Evolutionary conservation across 2,329 filamentous ascomycete species (phyloP).

Genomic region (Coniochaeta sp.): DNA sequence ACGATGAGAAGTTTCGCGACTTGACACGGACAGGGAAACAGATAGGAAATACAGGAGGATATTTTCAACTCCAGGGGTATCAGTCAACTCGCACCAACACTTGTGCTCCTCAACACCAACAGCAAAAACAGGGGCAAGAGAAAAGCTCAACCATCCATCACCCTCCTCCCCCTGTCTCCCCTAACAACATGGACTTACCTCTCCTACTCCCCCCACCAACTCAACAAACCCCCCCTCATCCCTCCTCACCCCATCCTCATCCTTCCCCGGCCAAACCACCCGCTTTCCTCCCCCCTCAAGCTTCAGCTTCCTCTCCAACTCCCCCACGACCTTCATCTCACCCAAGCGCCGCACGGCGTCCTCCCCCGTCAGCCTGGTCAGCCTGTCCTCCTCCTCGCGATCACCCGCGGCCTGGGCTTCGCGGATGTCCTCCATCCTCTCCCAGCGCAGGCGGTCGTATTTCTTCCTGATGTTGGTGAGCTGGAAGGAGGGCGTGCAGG

Average conservation of each 20-base stretch:
- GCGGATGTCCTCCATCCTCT: conserved; percentile 36
- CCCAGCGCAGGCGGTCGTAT: conserved; percentile 5
- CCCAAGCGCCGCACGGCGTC: conserved; percentile 6
- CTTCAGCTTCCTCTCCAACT: background rate
- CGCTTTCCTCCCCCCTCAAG: background rate
- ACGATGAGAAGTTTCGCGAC: too few species aligned
- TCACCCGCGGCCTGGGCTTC: conserved; percentile 39
- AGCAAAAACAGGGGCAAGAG: too few species aligned
- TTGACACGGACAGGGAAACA: too few species aligned
- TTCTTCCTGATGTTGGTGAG: conserved; percentile 5
- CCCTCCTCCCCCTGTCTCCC: too few species aligned
- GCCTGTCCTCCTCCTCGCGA: conserved; percentile 12
- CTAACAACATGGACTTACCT: too few species aligned
- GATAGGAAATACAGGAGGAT: too few species aligned
- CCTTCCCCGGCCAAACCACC: conserved; percentile 1
- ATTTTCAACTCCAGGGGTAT: too few species aligned
- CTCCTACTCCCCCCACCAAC: too few species aligned
- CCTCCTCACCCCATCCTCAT: background rate
- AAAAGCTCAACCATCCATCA: too few species aligned
- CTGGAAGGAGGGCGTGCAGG: conserved; percentile 9
- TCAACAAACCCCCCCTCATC: background rate
- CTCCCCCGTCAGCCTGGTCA: background rate
- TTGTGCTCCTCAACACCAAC: too few species aligned
- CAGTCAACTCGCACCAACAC: too few species aligned
- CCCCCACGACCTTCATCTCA: conserved; percentile 5